These are phyloP conservation scores for Neohortaea acidophila DNA, from an alignment of 495 filamentous ascomycete species.

Conservation along the genomic window DNA sequence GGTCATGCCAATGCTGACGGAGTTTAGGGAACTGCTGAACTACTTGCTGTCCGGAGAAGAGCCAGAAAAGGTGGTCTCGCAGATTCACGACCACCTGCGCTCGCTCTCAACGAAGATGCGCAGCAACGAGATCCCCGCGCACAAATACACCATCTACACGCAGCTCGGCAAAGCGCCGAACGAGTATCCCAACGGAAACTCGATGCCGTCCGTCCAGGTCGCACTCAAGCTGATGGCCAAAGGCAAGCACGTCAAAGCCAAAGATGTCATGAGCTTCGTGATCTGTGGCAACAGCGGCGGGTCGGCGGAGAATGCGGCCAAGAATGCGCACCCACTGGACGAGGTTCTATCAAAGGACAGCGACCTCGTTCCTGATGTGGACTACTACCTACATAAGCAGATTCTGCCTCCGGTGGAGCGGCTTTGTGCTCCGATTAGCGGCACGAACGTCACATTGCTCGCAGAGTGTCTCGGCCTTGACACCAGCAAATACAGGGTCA, in stretches of 20 bases:
- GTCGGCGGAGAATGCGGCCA: constrained; percentile 59
- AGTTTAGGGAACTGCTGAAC: constrained; percentile 45
- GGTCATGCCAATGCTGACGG: not conserved
- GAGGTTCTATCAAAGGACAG: constrained; percentile 67
- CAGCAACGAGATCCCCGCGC: constrained; percentile 49
- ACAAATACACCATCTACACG: constrained; percentile 94
- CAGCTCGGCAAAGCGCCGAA: constrained; percentile 88
- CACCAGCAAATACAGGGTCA: constrained; percentile 63
- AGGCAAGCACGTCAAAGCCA: constrained; percentile 73
- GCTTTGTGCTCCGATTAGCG: constrained; percentile 86
- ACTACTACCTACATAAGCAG: constrained; percentile 96
- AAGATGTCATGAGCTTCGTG: constrained; percentile 91
- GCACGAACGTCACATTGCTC: constrained; percentile 73
- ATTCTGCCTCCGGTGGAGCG: constrained; percentile 97
- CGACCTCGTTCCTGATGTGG: constrained; percentile 66
- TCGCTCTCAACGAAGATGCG: constrained; percentile 73
- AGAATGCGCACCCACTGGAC: constrained; percentile 72
- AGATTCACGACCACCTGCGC: constrained; percentile 82
- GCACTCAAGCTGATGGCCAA: constrained; percentile 74
- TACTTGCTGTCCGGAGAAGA: constrained; percentile 91
- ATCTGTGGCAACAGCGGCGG: constrained; percentile 66
- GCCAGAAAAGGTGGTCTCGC: constrained; percentile 69
- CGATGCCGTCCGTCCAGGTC: constrained; percentile 96
- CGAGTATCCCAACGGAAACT: constrained; percentile 81
- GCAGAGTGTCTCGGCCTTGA: constrained; percentile 91